A percentile compares a stretch with the other conserved stretches of the same genome.
These are phyloP conservation scores for Kuraishia capsulata DNA, from an alignment of 805 yeast genomes.

Conservation along the genomic window DNA sequence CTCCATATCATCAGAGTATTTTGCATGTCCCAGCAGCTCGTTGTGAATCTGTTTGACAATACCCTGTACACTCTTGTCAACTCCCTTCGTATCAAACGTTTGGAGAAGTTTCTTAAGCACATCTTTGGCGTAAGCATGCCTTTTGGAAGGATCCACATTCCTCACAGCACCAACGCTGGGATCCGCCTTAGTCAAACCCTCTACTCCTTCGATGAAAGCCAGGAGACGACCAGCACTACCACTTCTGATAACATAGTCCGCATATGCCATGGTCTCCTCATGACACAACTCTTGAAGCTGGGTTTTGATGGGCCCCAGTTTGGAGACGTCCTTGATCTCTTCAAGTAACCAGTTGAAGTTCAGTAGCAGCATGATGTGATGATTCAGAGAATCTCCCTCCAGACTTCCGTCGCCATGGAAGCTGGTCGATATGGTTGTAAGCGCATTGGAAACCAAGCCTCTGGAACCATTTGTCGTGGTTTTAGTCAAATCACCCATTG, in stretches of 20 bases:
- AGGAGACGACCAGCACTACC: conserved; percentile 58
- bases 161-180: conserved; percentile 15
- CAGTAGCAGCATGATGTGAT: conserved; percentile 27
- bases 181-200: conserved; percentile 33
- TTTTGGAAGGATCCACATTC: conserved; percentile 37
- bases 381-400: neutral
- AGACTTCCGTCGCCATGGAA: neutral
- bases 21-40: conserved; percentile 30
- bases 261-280: conserved; percentile 31
- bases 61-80: conserved; percentile 43
- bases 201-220: conserved; percentile 57
- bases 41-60: conserved; percentile 46
- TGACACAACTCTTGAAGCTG: conserved; percentile 20
- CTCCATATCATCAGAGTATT: conserved; percentile 11
- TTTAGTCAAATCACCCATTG: neutral
- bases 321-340: conserved; percentile 18
- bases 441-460: neutral
- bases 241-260: conserved; percentile 32
- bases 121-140: conserved; percentile 56
- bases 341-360: conserved; percentile 47
- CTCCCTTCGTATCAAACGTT: conserved; percentile 49
- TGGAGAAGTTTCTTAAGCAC: conserved; percentile 48
- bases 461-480: neutral
- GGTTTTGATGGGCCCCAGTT: conserved; percentile 13
- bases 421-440: neutral